Evolutionary conservation across 2,329 filamentous ascomycete genomes (phyloP).

Genomic region (Periconia sp.): DNA sequence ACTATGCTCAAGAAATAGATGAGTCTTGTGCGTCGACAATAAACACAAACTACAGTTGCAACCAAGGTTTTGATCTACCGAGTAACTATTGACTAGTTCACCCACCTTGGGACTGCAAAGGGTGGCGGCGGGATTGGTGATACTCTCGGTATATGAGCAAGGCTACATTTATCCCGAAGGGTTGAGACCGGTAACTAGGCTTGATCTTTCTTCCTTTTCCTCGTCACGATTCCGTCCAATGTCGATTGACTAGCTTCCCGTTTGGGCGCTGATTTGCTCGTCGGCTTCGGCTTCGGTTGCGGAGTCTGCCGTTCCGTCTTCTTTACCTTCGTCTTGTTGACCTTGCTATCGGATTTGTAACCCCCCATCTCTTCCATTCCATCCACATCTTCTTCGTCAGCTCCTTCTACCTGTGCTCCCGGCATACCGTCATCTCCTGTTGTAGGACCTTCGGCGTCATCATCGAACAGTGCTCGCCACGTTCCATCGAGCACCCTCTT

Average conservation of each 20-base stretch:
- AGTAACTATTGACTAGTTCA: too few relatives aligned
- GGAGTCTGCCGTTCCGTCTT: slow-evolving; percentile 36
- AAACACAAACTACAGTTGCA: too few relatives aligned
- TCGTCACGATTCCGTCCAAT: slow-evolving; percentile 31
- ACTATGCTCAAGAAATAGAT: too few relatives aligned
- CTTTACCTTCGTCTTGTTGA: slow-evolving; percentile 17
- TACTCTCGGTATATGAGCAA: neutral
- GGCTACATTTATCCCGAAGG: too few relatives aligned
- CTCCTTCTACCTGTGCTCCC: slow-evolving; percentile 39
- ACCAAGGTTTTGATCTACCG: too few relatives aligned
- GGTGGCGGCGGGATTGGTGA: neutral
- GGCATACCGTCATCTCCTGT: slow-evolving; percentile 43
- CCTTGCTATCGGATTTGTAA: slow-evolving; percentile 5
- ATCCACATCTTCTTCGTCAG: slow-evolving; percentile 15
- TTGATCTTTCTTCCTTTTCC: slow-evolving; percentile 31
- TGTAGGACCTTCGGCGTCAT: slow-evolving; percentile 50
- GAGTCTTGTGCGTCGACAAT: too few relatives aligned
- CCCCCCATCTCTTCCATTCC: slow-evolving; percentile 15
- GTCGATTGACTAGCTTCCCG: slow-evolving; percentile 58
- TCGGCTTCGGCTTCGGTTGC: slow-evolving; percentile 59
- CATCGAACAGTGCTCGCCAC: slow-evolving; percentile 54
- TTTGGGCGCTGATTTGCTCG: slow-evolving; percentile 56
- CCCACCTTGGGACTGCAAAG: too few relatives aligned
- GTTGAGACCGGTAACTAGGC: neutral
- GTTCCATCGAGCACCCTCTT: slow-evolving; percentile 62